Evolutionary conservation across 768 basidiomycete species (phyloP).

Genomic region (Fibroporia radiculosa): DNA sequence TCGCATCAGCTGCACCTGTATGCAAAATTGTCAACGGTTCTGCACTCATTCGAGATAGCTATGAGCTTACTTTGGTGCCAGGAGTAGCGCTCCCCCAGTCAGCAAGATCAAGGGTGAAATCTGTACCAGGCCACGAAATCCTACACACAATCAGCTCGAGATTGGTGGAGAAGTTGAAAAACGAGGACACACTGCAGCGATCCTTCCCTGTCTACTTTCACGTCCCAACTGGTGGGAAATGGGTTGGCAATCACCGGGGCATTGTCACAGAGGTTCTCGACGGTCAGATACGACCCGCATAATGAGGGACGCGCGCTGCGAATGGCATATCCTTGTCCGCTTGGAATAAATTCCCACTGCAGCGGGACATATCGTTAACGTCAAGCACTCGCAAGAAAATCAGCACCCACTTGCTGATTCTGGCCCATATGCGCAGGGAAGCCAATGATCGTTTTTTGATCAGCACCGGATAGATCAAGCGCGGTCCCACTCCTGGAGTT

Average conservation of each 20-base stretch:
- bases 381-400: not conserved
- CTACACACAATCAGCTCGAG: conserved; percentile 3
- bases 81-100: conserved; percentile 13
- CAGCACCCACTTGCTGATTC: conserved; percentile 18
- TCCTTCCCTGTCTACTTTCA: conserved; percentile 10
- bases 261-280: conserved; percentile 10
- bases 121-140: conserved; percentile 18
- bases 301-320: conserved; percentile 5
- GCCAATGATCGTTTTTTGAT: conserved; percentile 16
- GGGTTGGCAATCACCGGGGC: conserved; percentile 16
- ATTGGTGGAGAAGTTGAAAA: not conserved
- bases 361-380: not conserved
- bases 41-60: not conserved
- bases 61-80: conserved; percentile 14
- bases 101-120: conserved; percentile 16
- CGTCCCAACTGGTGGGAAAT: conserved; percentile 20
- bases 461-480: conserved; percentile 17
- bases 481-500: conserved; percentile 19
- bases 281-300: conserved; percentile 15
- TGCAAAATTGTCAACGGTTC: not conserved
- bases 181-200: conserved; percentile 12
- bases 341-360: conserved; percentile 20
- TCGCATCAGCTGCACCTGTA: conserved; percentile 16
- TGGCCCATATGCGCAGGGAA: conserved; percentile 15
- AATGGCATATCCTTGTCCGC: conserved; percentile 20